These are phyloP conservation scores for Triticum turgidum DNA, from an alignment of 176 grass and related monocot species.

Conservation along the genomic window DNA sequence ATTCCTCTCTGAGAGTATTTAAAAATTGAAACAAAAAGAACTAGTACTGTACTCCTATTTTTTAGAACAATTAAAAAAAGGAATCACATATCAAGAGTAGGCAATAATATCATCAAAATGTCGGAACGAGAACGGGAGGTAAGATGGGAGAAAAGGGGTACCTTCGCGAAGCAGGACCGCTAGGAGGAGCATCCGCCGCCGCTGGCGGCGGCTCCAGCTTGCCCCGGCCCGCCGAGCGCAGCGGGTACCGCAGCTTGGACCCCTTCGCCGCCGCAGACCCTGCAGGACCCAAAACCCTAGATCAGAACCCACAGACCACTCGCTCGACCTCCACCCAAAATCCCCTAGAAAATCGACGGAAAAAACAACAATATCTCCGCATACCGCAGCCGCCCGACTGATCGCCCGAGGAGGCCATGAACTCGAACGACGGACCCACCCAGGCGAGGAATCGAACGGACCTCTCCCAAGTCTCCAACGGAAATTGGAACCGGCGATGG, in stretches of 20 bases:
- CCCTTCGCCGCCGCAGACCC: conserved; percentile 32
- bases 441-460: background rate
- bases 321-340: background rate
- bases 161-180: conserved; percentile 42
- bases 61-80: background rate
- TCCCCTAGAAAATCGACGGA: background rate
- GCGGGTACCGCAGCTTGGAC: conserved; percentile 69
- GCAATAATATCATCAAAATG: background rate
- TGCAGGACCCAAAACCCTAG: background rate
- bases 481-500: background rate
- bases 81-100: background rate
- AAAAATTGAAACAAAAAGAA: background rate
- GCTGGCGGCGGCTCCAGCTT: background rate
- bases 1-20: background rate
- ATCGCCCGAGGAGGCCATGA: conserved; percentile 34
- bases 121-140: background rate
- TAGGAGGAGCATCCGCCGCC: conserved; percentile 20
- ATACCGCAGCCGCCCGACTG: conserved; percentile 17
- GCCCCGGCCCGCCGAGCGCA: conserved; percentile 49
- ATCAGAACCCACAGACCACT: background rate
- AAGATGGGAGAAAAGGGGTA: background rate
- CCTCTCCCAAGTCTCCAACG: background rate
- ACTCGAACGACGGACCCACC: background rate
- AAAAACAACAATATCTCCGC: background rate
- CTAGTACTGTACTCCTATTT: background rate